phyloP scores from a whole-genome alignment of 2,329 filamentous ascomycete genomes.

The Colletotrichum tropicicola region DNA sequence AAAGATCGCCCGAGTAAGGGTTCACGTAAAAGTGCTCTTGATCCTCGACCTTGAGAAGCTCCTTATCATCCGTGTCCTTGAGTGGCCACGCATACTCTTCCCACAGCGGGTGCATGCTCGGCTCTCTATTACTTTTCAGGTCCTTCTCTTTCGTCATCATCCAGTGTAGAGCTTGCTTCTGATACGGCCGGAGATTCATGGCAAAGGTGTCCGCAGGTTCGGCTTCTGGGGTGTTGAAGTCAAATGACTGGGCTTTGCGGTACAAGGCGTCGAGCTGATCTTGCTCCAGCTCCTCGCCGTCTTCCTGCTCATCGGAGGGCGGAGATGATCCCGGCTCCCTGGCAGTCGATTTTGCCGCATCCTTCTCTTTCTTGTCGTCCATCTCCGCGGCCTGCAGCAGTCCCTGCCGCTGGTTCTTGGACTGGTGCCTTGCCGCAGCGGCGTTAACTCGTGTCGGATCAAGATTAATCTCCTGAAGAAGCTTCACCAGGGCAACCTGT shows the following conservation, averaged over 20 bases:
- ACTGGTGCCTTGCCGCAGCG: constrained; percentile 78
- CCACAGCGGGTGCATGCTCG: constrained; percentile 96
- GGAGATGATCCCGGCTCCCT: constrained; percentile 57
- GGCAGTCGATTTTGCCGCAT: constrained; percentile 47
- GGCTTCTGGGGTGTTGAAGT: constrained; percentile 89
- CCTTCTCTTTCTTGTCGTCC: constrained; percentile 78
- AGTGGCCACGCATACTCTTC: constrained; percentile 92
- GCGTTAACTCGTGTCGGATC: constrained; percentile 79
- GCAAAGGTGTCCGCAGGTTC: constrained; percentile 85
- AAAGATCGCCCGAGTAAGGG: constrained; percentile 94
- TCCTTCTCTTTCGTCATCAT: constrained; percentile 95
- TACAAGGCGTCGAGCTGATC: constrained; percentile 95
- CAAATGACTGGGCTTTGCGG: constrained; percentile 95
- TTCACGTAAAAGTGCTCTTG: constrained; percentile 91
- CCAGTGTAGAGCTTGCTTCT: constrained; percentile 95
- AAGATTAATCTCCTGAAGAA: constrained; percentile 90
- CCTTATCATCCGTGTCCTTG: constrained; percentile 86
- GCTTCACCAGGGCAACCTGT: constrained; percentile 86
- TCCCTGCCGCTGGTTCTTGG: constrained; percentile 83
- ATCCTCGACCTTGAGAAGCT: constrained; percentile 70
- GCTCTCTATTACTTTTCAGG: constrained; percentile 73
- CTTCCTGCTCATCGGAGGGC: constrained; percentile 76
- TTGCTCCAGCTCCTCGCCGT: constrained; percentile 91
- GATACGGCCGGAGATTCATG: constrained; percentile 88
- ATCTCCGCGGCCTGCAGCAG: constrained; percentile 88